Base-by-base conservation (phyloP, 2,329 filamentous ascomycete genomes). In the Paracoccidioides brasiliensis region DNA sequence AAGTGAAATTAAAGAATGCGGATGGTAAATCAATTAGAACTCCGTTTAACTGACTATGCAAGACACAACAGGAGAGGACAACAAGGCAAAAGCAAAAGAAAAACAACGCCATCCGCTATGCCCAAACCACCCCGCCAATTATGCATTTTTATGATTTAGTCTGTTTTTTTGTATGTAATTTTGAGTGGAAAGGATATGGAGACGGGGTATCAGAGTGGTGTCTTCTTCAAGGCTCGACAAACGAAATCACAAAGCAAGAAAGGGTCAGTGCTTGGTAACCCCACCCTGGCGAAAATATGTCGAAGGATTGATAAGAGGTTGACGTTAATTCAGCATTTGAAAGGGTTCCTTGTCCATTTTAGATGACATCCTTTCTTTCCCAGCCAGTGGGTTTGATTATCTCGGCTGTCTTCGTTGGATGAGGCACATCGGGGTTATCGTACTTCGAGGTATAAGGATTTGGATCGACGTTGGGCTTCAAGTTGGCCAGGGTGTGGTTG, bases 381-480 rank as follows among this genome's bases (percentile, higher is more conserved):
- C 87, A 98, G 0, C 93, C 93, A 0, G 77, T 77, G 0, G 85
- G 78, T 67, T 83, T 80, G 61, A 80, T 80, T 49, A 83, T 78
- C 54, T 78, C 75, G 56, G 86, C 78, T 1, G 80, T 82, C 69
- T 86, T 86, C 0, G 81, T 80, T 3, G 85, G 87, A 61, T 91
- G 88, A 30, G 82, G 80, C 59, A 76, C 76, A 4, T 74, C 74
- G 12, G 76, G 74, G 59, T 89, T 81, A 70, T 86, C 88, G 75
- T 91, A 96, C 63, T 83, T 79, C 69, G 84, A 87, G 48, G 88
- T 85, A 66, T 93, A 98, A 2, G 93, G 93, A 66, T 98, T 98
- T 1, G 91, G 90, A 66, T 98, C 93, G 38, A 83, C 78, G 53
- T 81, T 83, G 67, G 93, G 89, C 62, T 95, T 77, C 57, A 98